Conservation (phyloP, 371 early-diverging fungal genomes). For the Mucor lusitanicus region DNA sequence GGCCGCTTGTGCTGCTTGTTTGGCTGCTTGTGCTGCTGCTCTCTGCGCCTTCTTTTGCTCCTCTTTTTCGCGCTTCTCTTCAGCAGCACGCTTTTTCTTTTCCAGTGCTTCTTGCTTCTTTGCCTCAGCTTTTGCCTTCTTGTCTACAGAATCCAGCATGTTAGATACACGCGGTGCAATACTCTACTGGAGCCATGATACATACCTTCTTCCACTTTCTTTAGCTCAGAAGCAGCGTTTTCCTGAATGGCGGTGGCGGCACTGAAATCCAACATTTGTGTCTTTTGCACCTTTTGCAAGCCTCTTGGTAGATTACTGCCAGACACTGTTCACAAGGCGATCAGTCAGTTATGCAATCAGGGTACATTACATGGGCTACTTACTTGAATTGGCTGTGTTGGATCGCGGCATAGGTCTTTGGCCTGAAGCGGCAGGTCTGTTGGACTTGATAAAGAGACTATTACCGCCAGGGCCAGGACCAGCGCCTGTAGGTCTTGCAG, state of each 20-base stretch:
- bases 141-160: conserved; percentile 2
- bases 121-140: conserved; percentile 13
- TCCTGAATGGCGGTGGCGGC: conserved; percentile 25
- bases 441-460: conserved; percentile 18
- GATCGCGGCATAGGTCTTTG: conserved; percentile 11
- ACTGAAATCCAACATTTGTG: conserved; percentile 30
- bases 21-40: conserved; percentile 6
- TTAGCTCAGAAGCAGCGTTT: conserved; percentile 7
- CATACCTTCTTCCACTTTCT: conserved; percentile 26
- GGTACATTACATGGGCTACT: background rate
- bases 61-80: conserved; percentile 15
- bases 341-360: background rate
- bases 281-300: conserved; percentile 19
- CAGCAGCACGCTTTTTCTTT: conserved; percentile 10
- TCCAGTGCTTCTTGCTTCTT: conserved; percentile 20
- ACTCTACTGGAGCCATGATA: background rate
- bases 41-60: conserved; percentile 6
- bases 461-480: conserved; percentile 8
- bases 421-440: background rate
- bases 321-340: background rate
- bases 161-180: too few relatives aligned
- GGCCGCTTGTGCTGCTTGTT: background rate
- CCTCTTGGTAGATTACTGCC: conserved; percentile 22
- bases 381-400: background rate
- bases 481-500: conserved; percentile 16